phyloP scores from a whole-genome alignment of 108 stramenopile genomes.

The Schizochytrium sp. region DNA sequence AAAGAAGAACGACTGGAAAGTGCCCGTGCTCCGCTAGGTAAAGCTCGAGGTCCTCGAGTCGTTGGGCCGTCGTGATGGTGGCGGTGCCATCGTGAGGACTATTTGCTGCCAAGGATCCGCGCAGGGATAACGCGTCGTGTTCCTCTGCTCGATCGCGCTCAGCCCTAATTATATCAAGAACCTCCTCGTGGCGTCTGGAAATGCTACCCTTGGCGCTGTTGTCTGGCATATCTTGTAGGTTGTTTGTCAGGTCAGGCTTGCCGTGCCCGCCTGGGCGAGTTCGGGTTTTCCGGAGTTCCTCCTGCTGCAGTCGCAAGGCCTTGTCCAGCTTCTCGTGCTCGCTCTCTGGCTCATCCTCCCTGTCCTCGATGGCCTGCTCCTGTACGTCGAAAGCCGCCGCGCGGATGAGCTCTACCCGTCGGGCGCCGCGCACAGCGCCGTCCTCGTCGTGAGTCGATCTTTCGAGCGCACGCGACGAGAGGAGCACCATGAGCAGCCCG shows the following conservation, averaged over 20 bases:
- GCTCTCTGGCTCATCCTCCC: neutral
- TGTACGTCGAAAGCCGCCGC: neutral
- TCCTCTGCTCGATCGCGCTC: too few species aligned
- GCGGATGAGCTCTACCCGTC: neutral
- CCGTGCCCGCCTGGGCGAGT: too few species aligned
- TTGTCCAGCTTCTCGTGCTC: neutral
- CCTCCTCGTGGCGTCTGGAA: too few species aligned
- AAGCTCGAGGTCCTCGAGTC: neutral
- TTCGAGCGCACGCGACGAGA: neutral
- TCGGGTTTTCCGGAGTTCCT: too few species aligned
- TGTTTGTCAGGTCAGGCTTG: too few species aligned
- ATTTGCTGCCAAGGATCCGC: neutral
- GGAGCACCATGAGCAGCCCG: neutral
- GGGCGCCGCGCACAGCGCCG: neutral
- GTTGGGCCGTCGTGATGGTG: neutral
- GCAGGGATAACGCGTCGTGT: neutral
- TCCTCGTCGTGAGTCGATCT: neutral
- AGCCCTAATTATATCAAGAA: too few species aligned
- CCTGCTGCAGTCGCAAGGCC: too few species aligned
- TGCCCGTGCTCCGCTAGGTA: neutral
- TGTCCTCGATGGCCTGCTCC: too few species aligned
- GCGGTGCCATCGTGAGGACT: neutral
- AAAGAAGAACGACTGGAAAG: slow-evolving; percentile 38
- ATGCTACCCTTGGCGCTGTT: too few species aligned
- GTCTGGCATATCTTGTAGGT: too few species aligned